Base-by-base conservation (phyloP, 345 rosid genomes). In the Rubroshorea leprosula region DNA sequence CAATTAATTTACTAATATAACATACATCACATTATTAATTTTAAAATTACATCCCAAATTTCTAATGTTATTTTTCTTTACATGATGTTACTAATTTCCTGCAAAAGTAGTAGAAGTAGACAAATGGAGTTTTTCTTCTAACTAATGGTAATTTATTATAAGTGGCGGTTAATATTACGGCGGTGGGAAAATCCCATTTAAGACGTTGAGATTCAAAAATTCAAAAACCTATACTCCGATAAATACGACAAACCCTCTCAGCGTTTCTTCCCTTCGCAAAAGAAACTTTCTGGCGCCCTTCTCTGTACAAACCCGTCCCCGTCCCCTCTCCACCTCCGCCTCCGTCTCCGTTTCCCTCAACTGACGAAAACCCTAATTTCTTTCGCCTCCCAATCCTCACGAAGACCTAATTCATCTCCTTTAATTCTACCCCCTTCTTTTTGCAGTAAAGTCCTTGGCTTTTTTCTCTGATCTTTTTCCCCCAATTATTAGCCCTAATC, bases 161-260 rank as follows among this genome's bases (percentile, higher is more conserved):
- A n/a, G n/a, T n/a, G n/a, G n/a, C n/a, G n/a, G n/a, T n/a, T n/a
- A n/a, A n/a, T n/a, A 13, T 44, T 5, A 38, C n/a, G 27, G 22
- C 17, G 58, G 74, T 55, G 66, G 70, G 62, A 56, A 55, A 53
- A n/a, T 15, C 19, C 14, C 2, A 41, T 21, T 15, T 8, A 58
- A 49, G 70, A 64, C 74, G 74, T 60, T 65, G 20, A 55, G 51
- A 58, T 70, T 70, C 62, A 65, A 70, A 70, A 23, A 55, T 70
- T 65, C 50, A 62, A 68, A 68, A 29, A 45, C 17, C 27, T 7
- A 27, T 44, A 51, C 35, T n/a, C n/a, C n/a, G n/a, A n/a, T n/a
- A 62, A 25, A 47, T 46, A 60, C 2, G 48, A 54, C 48, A 7
- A 23, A 13, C 41, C 12, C 14, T 39, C 39, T 5, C 25, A 15